Base-by-base conservation (phyloP, 2,329 filamentous ascomycete species). In the Didymella pinodella region DNA sequence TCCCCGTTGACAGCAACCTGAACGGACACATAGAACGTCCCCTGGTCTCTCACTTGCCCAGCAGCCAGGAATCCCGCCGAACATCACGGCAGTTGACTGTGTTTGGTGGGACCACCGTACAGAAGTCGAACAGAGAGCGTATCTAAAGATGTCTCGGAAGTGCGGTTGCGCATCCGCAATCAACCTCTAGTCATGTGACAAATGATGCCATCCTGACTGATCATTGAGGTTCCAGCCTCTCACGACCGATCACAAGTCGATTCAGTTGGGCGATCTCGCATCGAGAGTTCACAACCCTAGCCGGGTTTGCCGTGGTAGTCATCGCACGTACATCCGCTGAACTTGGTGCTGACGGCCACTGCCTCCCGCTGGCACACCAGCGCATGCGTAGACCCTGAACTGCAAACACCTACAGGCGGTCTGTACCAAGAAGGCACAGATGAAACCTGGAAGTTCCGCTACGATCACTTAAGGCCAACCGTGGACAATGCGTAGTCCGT, bases 1-100 rank as follows among this genome's bases (percentile, higher is more conserved):
- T 61, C 60, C 61, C 56, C 63, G 59, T 64, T 57, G 62, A 54
- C 57, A 61, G 54, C 51, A 48, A 60, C 57, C 59, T 65, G 61
- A 64, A 61, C 51, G 43, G 55, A 61, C 57, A 60, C 61, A 52
- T 55, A 56, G 55, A 64, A 59, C 54, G 56, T 64, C 61, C 48
- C 43, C 46, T 52, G 51, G 38, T 31, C 46, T 22, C 43, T 18
- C 41, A 32, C 14, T 38, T 46, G 31, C 34, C 50, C 50, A 47
- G n/a, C 32, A 25, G 40, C 40, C 50, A 50, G 50, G 46, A 40
- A 41, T 34, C 46, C 26, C 31, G 47, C 56, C 56, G 41, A 50
- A 32, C 22, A 54, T 54, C 6, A 54, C 41, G 50, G 45, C 56
- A 50, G 45, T 58, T 12, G 26, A n/a, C 45, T 34, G 25, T 55